A percentile compares a stretch with the other conserved stretches of the same genome.
These are phyloP conservation scores for Coemansia sp. DNA, from an alignment of 192 early-diverging fungal species.

Conservation along the genomic window DNA sequence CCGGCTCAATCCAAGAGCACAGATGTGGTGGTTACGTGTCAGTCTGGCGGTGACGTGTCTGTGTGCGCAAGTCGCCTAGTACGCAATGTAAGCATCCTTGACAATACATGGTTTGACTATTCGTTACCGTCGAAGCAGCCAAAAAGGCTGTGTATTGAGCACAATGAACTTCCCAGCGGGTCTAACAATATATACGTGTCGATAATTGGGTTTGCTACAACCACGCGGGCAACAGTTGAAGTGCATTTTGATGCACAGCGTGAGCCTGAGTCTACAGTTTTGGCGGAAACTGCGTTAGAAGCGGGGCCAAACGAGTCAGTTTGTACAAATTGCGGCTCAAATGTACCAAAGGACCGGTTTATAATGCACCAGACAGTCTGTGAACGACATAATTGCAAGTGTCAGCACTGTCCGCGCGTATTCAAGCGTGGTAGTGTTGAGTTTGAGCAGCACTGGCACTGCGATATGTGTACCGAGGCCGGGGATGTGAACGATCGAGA, in stretches of 20 bases:
- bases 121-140: slow-evolving; percentile 32
- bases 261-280: background rate
- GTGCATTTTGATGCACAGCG: slow-evolving; percentile 14
- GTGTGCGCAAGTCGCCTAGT: slow-evolving; percentile 39
- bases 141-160: slow-evolving; percentile 25
- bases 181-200: slow-evolving; percentile 22
- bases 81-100: slow-evolving; percentile 10
- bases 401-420: slow-evolving; percentile 62
- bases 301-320: background rate
- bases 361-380: slow-evolving; percentile 78
- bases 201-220: slow-evolving; percentile 12
- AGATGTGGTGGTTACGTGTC: slow-evolving; percentile 18
- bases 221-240: slow-evolving; percentile 14
- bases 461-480: slow-evolving; percentile 62
- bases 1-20: slow-evolving; percentile 6
- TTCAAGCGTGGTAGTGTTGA: slow-evolving; percentile 68
- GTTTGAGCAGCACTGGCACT: slow-evolving; percentile 79
- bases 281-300: background rate
- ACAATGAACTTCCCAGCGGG: slow-evolving; percentile 10
- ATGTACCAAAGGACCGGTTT: slow-evolving; percentile 61
- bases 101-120: slow-evolving; percentile 39
- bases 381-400: slow-evolving; percentile 73
- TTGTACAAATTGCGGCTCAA: slow-evolving; percentile 73
- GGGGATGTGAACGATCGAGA: slow-evolving; percentile 53
- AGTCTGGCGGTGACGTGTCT: slow-evolving; percentile 33